Base-by-base conservation (phyloP, 106 monocot genomes). In the Platanthera zijinensis region DNA sequence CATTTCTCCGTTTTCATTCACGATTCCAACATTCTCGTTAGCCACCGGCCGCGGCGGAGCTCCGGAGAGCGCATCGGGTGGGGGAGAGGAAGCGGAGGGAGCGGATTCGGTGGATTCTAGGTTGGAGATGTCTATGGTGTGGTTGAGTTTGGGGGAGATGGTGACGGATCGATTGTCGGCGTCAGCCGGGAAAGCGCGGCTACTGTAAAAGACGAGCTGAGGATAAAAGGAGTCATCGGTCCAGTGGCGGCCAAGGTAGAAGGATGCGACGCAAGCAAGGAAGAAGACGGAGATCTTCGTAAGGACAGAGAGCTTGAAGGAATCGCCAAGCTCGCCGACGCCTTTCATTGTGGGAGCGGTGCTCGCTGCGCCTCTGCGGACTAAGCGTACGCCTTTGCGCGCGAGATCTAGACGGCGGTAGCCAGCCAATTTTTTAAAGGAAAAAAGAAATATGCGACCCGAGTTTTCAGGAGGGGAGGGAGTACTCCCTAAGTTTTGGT, bases 1-100 rank as follows among this genome's bases (percentile, higher is more conserved):
- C 96, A 97, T 97, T 39, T 61, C 22, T 11, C 89, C 89, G 49
- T 78, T 78, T 52, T 79, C 84, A 30, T 82, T 86, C 14, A 89
- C 82, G 78, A 89, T 84, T 50, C 86, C 86, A 30, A 89, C 56
- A 11, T 79, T 79, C 46, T 48, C 79, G 3, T 84, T 82, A 1
- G n/a, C 73, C 28, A 53, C 69, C 50, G 88, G 80, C 6, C 70
- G 80, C 13, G 76, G 75, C 9, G 71, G 75, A 56, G 71, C 63
- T 32, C 63, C 61, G 7, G 66, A 78, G 56, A 59, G 67, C n/a
- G 19, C 67, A 69, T 52, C 12, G 17, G 46, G 71, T 8, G 75
- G 71, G 3, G 77, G 80, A 76, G 64, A 13, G 64, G 72, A 57
- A 50, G 71, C 7, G 74, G 72, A 12, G 54, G 74, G 15, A 59